Base-by-base conservation (phyloP, 164 flowering plant species). In the Chimonanthus praecox region DNA sequence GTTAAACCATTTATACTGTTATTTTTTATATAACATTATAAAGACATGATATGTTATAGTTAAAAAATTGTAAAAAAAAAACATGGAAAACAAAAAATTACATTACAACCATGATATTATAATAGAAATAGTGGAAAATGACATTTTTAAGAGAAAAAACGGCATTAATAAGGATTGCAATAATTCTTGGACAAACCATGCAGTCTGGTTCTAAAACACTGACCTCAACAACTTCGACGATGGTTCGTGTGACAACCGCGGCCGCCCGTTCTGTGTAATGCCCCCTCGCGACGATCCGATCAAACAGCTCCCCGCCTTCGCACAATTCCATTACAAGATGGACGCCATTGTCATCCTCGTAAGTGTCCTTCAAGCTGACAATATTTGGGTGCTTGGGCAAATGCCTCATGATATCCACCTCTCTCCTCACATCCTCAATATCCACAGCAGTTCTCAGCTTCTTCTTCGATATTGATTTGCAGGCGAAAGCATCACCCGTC, bases 221-320 rank as follows among this genome's bases (percentile, higher is more conserved):
- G 51, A 90, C 97, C 97, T 85, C 91, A 78, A 92, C 90, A 76
- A 92, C 95, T 77, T 92, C 96, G 4, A 90, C 92, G 73, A 92
- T 92, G 10, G 97, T 92, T 50, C 83, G 81, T 47, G 87, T 87
- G 7, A 92, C 89, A 3, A 58, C 82, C 0, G 97, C 97, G 45
- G 96, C 97, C 3, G 97, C 96, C 16, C 97, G 83, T 74, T 92
- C 97, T 0, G 92, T 92, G 81, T 92, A 92, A 78, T 90, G 95
- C 2, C 97, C 97, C 63, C 97, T 83, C 0, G 97, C 88, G 15
- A 90, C 94, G 68, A 92, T 92, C 78, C 97, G 83, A 82, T 92
- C 97, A 48, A 92, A 92, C 85, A 92, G 77, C 63, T 92, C 97
- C 8, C 97, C 97, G 0, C 97, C 97, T 70, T 92, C 97, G 64